Base-by-base conservation (phyloP, 441 rosid species). In the Erodium texanum region DNA sequence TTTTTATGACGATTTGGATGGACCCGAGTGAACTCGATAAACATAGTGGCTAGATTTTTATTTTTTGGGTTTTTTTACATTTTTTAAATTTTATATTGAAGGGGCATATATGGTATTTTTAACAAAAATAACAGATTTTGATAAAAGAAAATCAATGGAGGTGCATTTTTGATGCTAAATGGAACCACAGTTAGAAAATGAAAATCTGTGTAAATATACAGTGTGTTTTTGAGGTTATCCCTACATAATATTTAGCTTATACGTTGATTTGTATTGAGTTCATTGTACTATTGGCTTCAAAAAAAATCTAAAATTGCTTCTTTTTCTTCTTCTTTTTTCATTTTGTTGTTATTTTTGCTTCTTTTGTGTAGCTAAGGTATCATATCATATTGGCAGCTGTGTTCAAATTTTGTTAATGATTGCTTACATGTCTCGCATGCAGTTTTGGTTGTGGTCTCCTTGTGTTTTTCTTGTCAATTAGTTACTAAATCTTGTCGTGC, bases 401-500 rank as follows among this genome's bases (percentile, higher is more conserved):
- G 63, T 23, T 59, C 63, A 59, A 20, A 22, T 59, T 59, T 22
- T 22, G 24, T 20, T 23, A 59, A 59, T 59, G 63, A 5, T 19
- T 23, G 24, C 29, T 59, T 59, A 12, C 64, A 59, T 59, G 23
- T 59, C 64, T 59, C 23, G 24, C 29, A 22, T 59, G 64, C 1
- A 22, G 20, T 52, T 52, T 52, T 52, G 12, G 64, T 59, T 59
- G 64, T 24, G 27, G 29, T 12, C 32, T 32, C 64, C 4, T 11
- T 59, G 23, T 19, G 64, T 20, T 59, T 59, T 59, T 59, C 64
- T 59, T 59, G 64, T 24, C 32, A 23, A 59, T 59, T 59, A 59
- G 64, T 14, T 22, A 32, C 64, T 59, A 38, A 72, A 65, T 65
- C 66, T 14, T 66, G 62, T 50, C 16, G 34, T 78, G 16, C 54